Evolutionary conservation across 169 alveolate species (phyloP).

Genomic region (Cystoisospora suis): DNA sequence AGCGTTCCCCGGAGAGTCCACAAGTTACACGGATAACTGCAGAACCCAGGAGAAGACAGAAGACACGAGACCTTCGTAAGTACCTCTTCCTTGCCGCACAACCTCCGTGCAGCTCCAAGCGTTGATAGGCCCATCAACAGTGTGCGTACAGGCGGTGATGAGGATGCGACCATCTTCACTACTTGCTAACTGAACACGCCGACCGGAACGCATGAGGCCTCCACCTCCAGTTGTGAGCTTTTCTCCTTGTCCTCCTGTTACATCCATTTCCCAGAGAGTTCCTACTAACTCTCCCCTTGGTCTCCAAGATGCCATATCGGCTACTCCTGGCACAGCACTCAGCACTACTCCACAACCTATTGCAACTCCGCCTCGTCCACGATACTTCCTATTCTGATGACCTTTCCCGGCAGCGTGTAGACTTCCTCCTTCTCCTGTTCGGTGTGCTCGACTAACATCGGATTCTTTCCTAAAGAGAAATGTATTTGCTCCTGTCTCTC

Average conservation of each 20-base stretch:
- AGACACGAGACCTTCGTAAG: neutral
- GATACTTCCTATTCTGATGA: neutral
- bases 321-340: conserved; percentile 29
- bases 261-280: neutral
- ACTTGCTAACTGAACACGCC: neutral
- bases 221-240: neutral
- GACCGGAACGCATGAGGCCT: neutral
- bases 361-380: no score
- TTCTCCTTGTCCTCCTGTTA: neutral
- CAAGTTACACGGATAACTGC: neutral
- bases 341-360: conserved; percentile 25
- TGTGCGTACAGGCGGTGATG: conserved; percentile 1
- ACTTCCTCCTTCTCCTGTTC: neutral
- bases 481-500: neutral
- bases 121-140: neutral
- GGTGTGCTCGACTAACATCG: neutral
- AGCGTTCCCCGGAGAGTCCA: neutral
- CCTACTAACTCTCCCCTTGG: conserved; percentile 19
- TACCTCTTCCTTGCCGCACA: conserved; percentile 12
- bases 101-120: conserved; percentile 18
- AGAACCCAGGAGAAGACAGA: no score
- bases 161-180: conserved; percentile 16
- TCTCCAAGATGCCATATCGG: conserved; percentile 11
- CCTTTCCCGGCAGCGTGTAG: neutral
- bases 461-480: neutral